Percentiles rank a stretch among this genome's conserved stretches.
Evolutionary conservation across 768 basidiomycete species (phyloP).

Genomic region (Boletus subparvulus): DNA sequence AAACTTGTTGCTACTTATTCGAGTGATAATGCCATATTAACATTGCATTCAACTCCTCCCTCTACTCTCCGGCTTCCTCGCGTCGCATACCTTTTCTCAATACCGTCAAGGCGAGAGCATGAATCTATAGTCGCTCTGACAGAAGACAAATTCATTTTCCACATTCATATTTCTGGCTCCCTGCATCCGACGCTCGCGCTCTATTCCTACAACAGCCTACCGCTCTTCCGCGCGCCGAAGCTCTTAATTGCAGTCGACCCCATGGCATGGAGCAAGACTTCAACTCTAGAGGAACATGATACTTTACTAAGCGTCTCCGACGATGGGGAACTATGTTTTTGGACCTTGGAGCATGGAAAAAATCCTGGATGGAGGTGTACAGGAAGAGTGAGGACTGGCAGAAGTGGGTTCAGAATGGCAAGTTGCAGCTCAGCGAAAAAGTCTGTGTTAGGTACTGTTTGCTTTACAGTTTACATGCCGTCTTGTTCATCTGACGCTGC

Average conservation of each 20-base stretch:
- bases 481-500: slow-evolving; percentile 2
- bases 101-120: slow-evolving; percentile 51
- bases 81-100: slow-evolving; percentile 62
- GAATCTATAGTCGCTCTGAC: slow-evolving; percentile 70
- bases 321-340: slow-evolving; percentile 82
- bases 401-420: slow-evolving; percentile 63
- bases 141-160: slow-evolving; percentile 55
- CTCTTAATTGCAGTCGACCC: slow-evolving; percentile 81
- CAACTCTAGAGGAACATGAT: slow-evolving; percentile 57
- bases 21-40: slow-evolving; percentile 45
- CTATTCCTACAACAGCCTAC: slow-evolving; percentile 51
- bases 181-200: slow-evolving; percentile 43
- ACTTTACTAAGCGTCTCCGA: slow-evolving; percentile 76
- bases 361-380: slow-evolving; percentile 59
- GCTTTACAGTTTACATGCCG: not conserved
- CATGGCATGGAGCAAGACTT: slow-evolving; percentile 71
- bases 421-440: slow-evolving; percentile 91
- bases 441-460: slow-evolving; percentile 73
- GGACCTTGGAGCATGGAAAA: slow-evolving; percentile 58
- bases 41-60: slow-evolving; percentile 51
- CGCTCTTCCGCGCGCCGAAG: slow-evolving; percentile 45
- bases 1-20: slow-evolving; percentile 59
- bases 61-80: slow-evolving; percentile 45
- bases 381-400: slow-evolving; percentile 71
- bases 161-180: slow-evolving; percentile 45